These are phyloP conservation scores for Kluyveromyces dobzhanskii DNA, from an alignment of 805 yeast species.

Conservation along the genomic window DNA sequence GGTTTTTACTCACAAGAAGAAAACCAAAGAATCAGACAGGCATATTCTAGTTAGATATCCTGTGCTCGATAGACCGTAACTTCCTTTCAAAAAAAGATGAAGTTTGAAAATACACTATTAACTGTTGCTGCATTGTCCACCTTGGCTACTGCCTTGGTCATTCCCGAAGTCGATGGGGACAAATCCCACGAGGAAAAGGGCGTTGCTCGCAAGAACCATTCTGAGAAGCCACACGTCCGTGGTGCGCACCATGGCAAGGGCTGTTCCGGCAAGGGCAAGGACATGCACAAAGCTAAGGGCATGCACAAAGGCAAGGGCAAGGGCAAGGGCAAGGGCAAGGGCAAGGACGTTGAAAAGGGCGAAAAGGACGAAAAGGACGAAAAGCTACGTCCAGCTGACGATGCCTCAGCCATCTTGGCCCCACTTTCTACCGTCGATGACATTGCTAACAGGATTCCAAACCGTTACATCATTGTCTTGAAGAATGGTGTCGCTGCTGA, in stretches of 20 bases:
- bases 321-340: too few relatives aligned
- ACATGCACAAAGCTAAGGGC: not conserved
- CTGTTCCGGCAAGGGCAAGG: not conserved
- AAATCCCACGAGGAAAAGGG: constrained; percentile 21
- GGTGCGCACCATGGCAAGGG: constrained; percentile 2
- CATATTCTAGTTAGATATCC: too few relatives aligned
- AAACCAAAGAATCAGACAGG: too few relatives aligned
- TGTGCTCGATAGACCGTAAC: too few relatives aligned
- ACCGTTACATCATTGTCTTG: constrained; percentile 80
- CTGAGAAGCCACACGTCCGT: too few relatives aligned
- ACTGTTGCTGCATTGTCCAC: constrained; percentile 32
- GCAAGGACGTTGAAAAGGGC: too few relatives aligned
- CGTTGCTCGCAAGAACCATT: constrained; percentile 22
- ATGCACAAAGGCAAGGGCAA: too few relatives aligned
- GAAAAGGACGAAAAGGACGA: too few relatives aligned
- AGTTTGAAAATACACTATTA: constrained; percentile 17
- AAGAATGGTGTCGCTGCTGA: constrained; percentile 52
- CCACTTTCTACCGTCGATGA: constrained; percentile 42
- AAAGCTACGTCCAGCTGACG: too few relatives aligned
- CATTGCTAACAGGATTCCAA: constrained; percentile 44
- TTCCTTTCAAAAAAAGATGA: too few relatives aligned
- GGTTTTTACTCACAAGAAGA: too few relatives aligned
- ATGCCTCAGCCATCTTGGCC: constrained; percentile 23
- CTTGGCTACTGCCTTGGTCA: constrained; percentile 46
- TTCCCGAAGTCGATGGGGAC: constrained; percentile 41